Conservation (phyloP, 805 yeast species). For the Cyberlindnera xylosilytica region DNA sequence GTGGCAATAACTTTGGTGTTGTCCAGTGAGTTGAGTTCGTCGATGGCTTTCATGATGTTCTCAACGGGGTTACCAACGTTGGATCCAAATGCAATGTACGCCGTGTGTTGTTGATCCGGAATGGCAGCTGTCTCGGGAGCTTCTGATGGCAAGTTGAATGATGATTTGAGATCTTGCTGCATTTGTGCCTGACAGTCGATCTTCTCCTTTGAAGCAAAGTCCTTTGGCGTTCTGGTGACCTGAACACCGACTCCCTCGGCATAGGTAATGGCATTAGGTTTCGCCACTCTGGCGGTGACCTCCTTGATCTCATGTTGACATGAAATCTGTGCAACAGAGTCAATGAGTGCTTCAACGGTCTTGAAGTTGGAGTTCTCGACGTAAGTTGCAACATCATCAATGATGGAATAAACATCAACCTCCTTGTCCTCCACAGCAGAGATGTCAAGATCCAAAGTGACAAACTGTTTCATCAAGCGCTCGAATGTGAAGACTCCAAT, state of each 20-base stretch:
- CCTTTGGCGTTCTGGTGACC: slow-evolving; percentile 45
- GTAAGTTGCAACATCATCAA: slow-evolving; percentile 49
- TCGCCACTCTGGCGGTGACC: slow-evolving; percentile 63
- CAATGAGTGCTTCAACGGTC: slow-evolving; percentile 90
- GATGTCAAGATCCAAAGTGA: slow-evolving; percentile 48
- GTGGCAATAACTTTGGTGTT: slow-evolving; percentile 47
- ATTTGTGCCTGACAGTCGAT: slow-evolving; percentile 13
- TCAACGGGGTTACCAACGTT: slow-evolving; percentile 70
- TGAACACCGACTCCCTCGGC: slow-evolving; percentile 91
- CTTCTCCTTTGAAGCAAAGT: slow-evolving; percentile 31
- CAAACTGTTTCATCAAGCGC: slow-evolving; percentile 74
- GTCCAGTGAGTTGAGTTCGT: slow-evolving; percentile 36
- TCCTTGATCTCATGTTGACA: slow-evolving; percentile 35
- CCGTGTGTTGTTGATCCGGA: slow-evolving; percentile 40
- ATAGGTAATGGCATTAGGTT: slow-evolving; percentile 84
- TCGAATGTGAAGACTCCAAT: slow-evolving; percentile 95
- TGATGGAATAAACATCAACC: slow-evolving; percentile 34
- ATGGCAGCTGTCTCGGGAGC: slow-evolving; percentile 35
- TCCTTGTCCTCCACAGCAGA: slow-evolving; percentile 39
- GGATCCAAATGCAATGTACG: slow-evolving; percentile 85
- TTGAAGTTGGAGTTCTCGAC: slow-evolving; percentile 81
- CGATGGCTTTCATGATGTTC: slow-evolving; percentile 58
- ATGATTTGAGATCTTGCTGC: slow-evolving; percentile 3
- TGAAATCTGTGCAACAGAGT: slow-evolving; percentile 61
- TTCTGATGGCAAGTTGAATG: slow-evolving; percentile 25